phyloP scores from a whole-genome alignment of 2,329 filamentous ascomycete species.

The Epichloe sp. region DNA sequence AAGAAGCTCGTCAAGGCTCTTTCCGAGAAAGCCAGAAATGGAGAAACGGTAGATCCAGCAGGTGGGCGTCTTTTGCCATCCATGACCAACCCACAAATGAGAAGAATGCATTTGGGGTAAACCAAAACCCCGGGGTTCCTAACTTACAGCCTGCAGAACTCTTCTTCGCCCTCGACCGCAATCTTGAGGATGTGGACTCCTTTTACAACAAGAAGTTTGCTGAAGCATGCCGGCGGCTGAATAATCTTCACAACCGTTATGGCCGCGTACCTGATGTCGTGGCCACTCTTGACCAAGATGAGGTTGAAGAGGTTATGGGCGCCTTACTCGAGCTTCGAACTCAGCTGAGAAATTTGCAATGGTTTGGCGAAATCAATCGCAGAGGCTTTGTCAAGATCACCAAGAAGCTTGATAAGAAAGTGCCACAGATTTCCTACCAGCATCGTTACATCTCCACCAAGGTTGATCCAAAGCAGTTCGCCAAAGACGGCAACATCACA shows the following conservation, averaged over 20 bases:
- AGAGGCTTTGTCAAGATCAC: slow-evolving; percentile 96
- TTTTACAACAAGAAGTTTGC: slow-evolving; percentile 96
- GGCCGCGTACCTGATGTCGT: slow-evolving; percentile 57
- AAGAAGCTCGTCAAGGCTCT: slow-evolving; percentile 92
- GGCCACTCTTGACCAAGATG: slow-evolving; percentile 69
- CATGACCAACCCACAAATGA: slow-evolving; percentile 7
- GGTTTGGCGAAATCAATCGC: slow-evolving; percentile 96
- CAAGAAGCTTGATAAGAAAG: slow-evolving; percentile 96
- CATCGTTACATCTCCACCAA: slow-evolving; percentile 80
- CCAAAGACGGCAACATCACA: slow-evolving; percentile 48
- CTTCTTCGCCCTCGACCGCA: slow-evolving; percentile 91
- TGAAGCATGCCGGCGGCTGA: slow-evolving; percentile 72
- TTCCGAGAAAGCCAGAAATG: slow-evolving; percentile 49
- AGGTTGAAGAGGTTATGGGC: slow-evolving; percentile 81
- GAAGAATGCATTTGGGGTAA: slow-evolving; percentile 11
- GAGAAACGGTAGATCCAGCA: slow-evolving; percentile 74
- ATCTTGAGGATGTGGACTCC: slow-evolving; percentile 88
- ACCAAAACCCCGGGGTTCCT: slow-evolving; percentile 15
- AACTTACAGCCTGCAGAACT: slow-evolving; percentile 53
- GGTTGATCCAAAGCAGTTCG: slow-evolving; percentile 79
- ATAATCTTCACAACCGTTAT: slow-evolving; percentile 78
- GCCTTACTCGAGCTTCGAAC: slow-evolving; percentile 79
- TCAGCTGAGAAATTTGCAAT: slow-evolving; percentile 82
- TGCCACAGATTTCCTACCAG: slow-evolving; percentile 62
- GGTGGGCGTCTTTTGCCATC: slow-evolving; percentile 45